phyloP scores from a whole-genome alignment of 202 grass and related monocot species.

The Miscanthus sacchariflorus region DNA sequence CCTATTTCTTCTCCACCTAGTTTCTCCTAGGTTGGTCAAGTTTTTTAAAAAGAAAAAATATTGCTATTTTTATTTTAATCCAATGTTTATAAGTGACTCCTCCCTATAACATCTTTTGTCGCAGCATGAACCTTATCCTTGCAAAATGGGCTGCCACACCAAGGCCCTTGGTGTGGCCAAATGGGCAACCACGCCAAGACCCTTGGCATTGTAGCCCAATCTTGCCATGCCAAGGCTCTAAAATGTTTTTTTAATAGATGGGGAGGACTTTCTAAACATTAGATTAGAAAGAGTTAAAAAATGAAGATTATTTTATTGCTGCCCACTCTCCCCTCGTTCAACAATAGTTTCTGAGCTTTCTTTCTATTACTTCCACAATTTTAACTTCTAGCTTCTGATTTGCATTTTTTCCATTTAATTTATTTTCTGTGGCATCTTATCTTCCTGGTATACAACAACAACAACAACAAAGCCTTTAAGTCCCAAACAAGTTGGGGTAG shows the following conservation, averaged over 20 bases:
- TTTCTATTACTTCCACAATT: constrained; percentile 7
- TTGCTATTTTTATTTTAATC: constrained; percentile 1
- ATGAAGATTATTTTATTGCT: background rate
- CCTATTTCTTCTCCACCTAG: background rate
- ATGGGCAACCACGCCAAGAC: background rate
- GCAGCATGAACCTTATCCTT: background rate
- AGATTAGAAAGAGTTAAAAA: background rate
- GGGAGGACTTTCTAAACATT: background rate
- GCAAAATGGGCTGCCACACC: background rate
- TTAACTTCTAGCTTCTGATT: no score
- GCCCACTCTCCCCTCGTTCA: background rate
- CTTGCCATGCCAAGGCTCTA: background rate
- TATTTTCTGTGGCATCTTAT: background rate
- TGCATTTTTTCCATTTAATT: no score
- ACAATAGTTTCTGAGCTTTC: background rate
- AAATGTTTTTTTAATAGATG: background rate
- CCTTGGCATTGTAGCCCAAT: background rate
- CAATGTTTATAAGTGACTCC: background rate
- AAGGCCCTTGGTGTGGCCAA: background rate
- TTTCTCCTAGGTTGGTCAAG: background rate
- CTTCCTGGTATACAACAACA: background rate
- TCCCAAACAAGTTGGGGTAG: no score
- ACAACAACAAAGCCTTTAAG: no score
- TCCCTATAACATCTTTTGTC: background rate
- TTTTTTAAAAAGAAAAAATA: background rate